Evolutionary conservation across 768 basidiomycete genomes (phyloP).

Genomic region (Tricholoma sp.): DNA sequence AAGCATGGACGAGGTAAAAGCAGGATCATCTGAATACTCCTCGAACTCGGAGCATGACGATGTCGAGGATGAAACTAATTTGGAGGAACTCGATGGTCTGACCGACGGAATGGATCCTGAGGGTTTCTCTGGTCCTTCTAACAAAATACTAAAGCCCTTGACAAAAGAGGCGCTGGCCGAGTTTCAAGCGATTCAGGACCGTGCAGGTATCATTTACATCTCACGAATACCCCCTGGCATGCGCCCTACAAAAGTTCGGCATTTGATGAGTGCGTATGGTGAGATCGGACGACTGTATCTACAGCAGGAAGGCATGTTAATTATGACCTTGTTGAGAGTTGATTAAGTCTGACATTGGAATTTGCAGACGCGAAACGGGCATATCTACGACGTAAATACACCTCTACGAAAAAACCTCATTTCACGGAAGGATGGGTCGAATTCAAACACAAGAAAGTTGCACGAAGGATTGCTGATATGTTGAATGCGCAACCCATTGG

Average conservation of each 20-base stretch:
- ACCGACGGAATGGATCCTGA: slow-evolving; percentile 51
- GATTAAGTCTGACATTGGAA: neutral
- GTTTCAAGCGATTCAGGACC: slow-evolving; percentile 68
- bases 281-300: slow-evolving; percentile 91
- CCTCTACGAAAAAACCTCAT: slow-evolving; percentile 78
- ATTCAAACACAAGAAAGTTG: slow-evolving; percentile 91
- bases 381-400: slow-evolving; percentile 76
- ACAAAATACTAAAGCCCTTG: slow-evolving; percentile 66
- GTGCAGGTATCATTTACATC: slow-evolving; percentile 88
- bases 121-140: slow-evolving; percentile 51
- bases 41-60: neutral
- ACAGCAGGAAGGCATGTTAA: slow-evolving; percentile 75
- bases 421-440: slow-evolving; percentile 99
- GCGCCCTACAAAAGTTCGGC: slow-evolving; percentile 93
- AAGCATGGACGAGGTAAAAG: neutral
- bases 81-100: slow-evolving; percentile 16
- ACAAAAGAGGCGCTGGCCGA: slow-evolving; percentile 70
- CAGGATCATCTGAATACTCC: neutral
- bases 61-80: neutral
- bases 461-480: slow-evolving; percentile 88
- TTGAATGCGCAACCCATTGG: slow-evolving; percentile 95
- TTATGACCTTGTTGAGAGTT: neutral
- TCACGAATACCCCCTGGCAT: slow-evolving; percentile 97
- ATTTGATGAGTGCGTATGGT: slow-evolving; percentile 86
- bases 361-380: slow-evolving; percentile 76